Evolutionary conservation across 768 basidiomycete genomes (phyloP).

Genomic region (Suillus americanus): DNA sequence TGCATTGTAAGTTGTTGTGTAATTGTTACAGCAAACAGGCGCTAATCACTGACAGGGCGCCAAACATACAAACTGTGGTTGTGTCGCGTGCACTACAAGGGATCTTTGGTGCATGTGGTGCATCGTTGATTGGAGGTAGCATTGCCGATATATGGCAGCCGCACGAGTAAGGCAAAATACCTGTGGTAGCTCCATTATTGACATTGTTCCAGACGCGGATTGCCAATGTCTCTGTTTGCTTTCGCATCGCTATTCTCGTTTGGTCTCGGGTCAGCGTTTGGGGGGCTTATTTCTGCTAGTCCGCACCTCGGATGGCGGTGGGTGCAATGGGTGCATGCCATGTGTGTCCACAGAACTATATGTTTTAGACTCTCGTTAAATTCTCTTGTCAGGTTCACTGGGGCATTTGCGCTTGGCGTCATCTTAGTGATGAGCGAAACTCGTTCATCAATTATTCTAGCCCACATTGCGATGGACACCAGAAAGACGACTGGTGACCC

Average conservation of each 20-base stretch:
- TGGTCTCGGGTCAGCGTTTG: conserved; percentile 61
- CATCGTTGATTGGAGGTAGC: conserved; percentile 68
- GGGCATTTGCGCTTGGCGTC: conserved; percentile 46
- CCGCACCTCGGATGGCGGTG: conserved; percentile 67
- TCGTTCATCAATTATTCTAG: conserved; percentile 66
- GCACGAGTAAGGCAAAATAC: conserved; percentile 45
- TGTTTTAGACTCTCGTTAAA: not conserved
- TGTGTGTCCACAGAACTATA: conserved; percentile 36
- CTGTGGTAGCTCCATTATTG: not conserved
- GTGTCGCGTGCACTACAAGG: conserved; percentile 61
- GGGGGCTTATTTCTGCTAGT: conserved; percentile 65
- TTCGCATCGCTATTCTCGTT: conserved; percentile 54
- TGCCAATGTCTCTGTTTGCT: conserved; percentile 75
- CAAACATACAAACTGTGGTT: conserved; percentile 55
- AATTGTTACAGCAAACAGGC: not conserved
- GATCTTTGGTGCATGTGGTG: conserved; percentile 60
- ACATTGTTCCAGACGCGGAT: conserved; percentile 51
- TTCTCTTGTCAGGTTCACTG: conserved; percentile 45
- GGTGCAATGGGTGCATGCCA: conserved; percentile 79
- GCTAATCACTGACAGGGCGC: conserved; percentile 25
- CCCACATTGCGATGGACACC: conserved; percentile 57
- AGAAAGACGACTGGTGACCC: conserved; percentile 65
- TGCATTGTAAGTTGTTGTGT: conserved; percentile 23
- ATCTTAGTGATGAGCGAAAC: conserved; percentile 69
- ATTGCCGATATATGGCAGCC: conserved; percentile 70